Evolutionary conservation across 805 yeast genomes (phyloP), one percentile per base, ranked within the genome.

Genomic region (Myxozyma neglecta): DNA sequence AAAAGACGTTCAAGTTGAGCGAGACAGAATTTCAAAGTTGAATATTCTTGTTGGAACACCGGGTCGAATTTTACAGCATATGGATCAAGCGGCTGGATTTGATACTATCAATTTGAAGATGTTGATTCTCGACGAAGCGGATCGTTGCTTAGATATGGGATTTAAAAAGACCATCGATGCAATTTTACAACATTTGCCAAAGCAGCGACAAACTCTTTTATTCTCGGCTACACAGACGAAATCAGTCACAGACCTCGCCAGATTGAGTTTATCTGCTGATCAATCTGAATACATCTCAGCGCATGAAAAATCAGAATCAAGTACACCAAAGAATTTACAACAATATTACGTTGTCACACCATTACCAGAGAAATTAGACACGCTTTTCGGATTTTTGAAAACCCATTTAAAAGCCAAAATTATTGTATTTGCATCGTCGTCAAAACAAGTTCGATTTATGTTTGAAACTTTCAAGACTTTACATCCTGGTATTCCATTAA

Each of bases 401-500:
- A 81, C 94, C 1, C 97, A 91, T 75, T 76, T 90, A 63, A 89
- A 90, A 69, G 73, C 81, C 64, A 91, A 91, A 72, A 86, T 90
- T 55, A 78, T 91, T 55, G 96, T 91, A 10, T 91, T 91, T 71
- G 83, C 87, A 66, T 86, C 96, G 6, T 88, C 96, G 18, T 88
- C 96, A 7, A 91, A 90, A 72, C 96, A 91, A 73, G 97, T 92
- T 1, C 93, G 94, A 70, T 91, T 83, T 73, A 89, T 90, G 29
- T 92, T 88, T 72, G 97, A 91, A 72, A 80, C 92, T 0, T 90
- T 91, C 76, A 78, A 96, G 67, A 87, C 89, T 45, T 42, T 63
- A 16, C 96, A 89, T 73, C 97, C 97, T 1, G 97, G 97, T 75
- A 88, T 92, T 36, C 99, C 99, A 39, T 98, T 94, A 14, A 81